A percentile compares a stretch with the other conserved stretches of the same genome.
Evolutionary conservation across 805 yeast species (phyloP).

Genomic region (Ogataea pignaliae): DNA sequence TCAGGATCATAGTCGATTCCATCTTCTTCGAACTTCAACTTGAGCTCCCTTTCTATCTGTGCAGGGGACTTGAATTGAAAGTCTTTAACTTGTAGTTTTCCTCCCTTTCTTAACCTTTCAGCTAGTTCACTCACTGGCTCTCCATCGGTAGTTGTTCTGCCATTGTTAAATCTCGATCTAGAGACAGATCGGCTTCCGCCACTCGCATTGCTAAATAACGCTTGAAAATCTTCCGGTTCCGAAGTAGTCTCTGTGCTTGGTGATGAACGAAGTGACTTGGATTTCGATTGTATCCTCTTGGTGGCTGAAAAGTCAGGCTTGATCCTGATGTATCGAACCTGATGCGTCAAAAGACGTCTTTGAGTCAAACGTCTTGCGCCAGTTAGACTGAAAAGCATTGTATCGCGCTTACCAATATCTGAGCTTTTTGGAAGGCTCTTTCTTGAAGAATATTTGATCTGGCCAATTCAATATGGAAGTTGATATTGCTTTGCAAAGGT

Average conservation of each 20-base stretch:
- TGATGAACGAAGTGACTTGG: not conserved
- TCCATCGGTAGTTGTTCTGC: not conserved
- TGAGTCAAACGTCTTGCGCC: not conserved
- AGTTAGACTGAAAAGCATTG: no score
- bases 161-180: not conserved
- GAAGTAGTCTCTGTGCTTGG: not conserved
- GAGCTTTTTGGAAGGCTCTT: no score
- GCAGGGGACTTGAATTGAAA: slow-evolving; percentile 19
- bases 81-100: not conserved
- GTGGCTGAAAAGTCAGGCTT: not conserved
- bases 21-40: slow-evolving; percentile 18
- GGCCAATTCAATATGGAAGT: no score
- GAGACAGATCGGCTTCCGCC: not conserved
- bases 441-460: no score
- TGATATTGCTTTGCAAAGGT: no score
- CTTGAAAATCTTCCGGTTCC: not conserved
- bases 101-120: no score
- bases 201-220: not conserved
- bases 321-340: not conserved
- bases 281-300: not conserved
- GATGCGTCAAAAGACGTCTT: not conserved
- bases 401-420: no score
- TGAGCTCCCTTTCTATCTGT: slow-evolving; percentile 24
- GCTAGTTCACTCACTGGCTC: no score
- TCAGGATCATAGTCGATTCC: slow-evolving; percentile 27